Conservation (phyloP, 495 filamentous ascomycete species). For the Aspergillus kassunensis region DNA sequence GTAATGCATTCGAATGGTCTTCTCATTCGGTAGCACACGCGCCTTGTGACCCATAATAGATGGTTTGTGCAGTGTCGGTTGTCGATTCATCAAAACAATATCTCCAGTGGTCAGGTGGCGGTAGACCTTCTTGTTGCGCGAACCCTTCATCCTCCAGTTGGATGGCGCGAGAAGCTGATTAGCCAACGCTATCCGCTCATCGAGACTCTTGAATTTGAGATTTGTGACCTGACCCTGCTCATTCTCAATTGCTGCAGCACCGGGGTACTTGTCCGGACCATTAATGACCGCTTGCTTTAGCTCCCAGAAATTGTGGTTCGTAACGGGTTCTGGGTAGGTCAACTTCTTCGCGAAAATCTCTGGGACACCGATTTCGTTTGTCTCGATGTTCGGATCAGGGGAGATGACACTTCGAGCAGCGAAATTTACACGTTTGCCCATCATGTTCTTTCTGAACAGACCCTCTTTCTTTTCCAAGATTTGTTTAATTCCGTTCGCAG, state of each 20-base stretch:
- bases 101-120: conserved; percentile 95
- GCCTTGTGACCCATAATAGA: conserved; percentile 99
- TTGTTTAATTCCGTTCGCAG: conserved; percentile 81
- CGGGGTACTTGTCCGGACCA: conserved; percentile 88
- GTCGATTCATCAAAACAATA: conserved; percentile 97
- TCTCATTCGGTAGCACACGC: conserved; percentile 86
- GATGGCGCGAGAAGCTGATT: conserved; percentile 92
- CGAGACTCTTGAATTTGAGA: conserved; percentile 75
- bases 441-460: conserved; percentile 98
- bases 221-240: conserved; percentile 90
- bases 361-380: conserved; percentile 96
- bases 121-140: conserved; percentile 93
- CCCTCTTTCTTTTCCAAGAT: conserved; percentile 98
- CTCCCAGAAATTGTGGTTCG: conserved; percentile 92
- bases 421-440: conserved; percentile 99
- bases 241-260: conserved; percentile 89
- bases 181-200: conserved; percentile 80
- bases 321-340: conserved; percentile 96
- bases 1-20: conserved; percentile 99
- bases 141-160: conserved; percentile 65
- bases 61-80: conserved; percentile 99
- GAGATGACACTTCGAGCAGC: conserved; percentile 97
- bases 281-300: conserved; percentile 96
- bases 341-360: conserved; percentile 94
- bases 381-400: conserved; percentile 97